These are phyloP conservation scores for Bipolaris bicolor DNA, from an alignment of 2,329 filamentous ascomycete species.

Conservation along the genomic window DNA sequence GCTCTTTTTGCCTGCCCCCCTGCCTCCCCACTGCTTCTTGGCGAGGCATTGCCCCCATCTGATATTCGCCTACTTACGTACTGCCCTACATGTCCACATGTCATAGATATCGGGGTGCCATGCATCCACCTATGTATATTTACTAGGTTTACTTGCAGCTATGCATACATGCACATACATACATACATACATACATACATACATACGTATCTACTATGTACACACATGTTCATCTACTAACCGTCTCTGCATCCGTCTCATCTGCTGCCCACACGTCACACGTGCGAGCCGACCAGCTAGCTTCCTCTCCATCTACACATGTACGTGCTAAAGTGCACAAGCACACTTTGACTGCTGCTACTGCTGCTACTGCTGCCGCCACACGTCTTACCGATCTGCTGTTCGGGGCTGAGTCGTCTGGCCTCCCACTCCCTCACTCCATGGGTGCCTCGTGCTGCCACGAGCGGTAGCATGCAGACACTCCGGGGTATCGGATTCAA, in stretches of 20 bases:
- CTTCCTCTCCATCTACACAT: background rate
- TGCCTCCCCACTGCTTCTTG: too few relatives aligned
- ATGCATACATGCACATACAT: too few relatives aligned
- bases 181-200: background rate
- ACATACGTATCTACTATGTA: too few relatives aligned
- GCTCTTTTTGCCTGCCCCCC: too few relatives aligned
- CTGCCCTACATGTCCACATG: too few relatives aligned
- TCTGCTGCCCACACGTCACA: background rate
- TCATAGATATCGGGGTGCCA: too few relatives aligned
- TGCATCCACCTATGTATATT: too few relatives aligned
- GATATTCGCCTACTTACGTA: too few relatives aligned
- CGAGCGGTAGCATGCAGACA: slow-evolving; percentile 10
- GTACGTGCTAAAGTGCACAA: too few relatives aligned
- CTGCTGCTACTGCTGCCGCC: slow-evolving; percentile 2
- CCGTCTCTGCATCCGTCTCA: background rate
- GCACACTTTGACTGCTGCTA: background rate
- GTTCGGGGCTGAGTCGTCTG: slow-evolving; percentile 2
- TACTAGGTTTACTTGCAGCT: too few relatives aligned
- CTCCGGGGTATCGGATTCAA: slow-evolving; percentile 2
- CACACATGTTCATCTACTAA: background rate
- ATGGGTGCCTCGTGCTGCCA: slow-evolving; percentile 12
- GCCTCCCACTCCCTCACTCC: background rate
- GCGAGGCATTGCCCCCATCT: too few relatives aligned
- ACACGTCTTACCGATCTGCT: slow-evolving; percentile 8
- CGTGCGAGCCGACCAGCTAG: background rate